Evolutionary conservation across 495 filamentous ascomycete genomes (phyloP), one percentile per base, ranked within the genome.

Genomic region (Polyplosphaeria fusca): DNA sequence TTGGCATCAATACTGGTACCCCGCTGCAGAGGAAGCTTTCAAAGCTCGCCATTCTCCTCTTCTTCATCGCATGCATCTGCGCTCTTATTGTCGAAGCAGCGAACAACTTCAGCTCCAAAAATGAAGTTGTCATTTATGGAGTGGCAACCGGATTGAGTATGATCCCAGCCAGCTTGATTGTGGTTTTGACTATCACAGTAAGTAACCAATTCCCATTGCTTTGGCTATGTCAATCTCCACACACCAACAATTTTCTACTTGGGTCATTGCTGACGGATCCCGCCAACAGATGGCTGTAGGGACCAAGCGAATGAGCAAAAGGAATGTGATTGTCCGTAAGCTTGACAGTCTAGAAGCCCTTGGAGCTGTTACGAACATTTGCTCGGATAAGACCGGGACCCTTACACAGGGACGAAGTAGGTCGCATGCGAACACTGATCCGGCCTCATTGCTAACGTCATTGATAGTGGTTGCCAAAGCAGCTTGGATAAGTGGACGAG

Each of bases 211-310:
- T n/a, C n/a, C n/a, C n/a, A n/a, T n/a, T n/a, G n/a, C n/a, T n/a
- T n/a, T n/a, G n/a, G n/a, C n/a, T n/a, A n/a, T n/a, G n/a, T n/a
- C n/a, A n/a, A n/a, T n/a, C n/a, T n/a, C n/a, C n/a, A n/a, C n/a
- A n/a, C n/a, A n/a, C n/a, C n/a, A n/a, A n/a, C n/a, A n/a, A n/a
- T n/a, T n/a, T n/a, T n/a, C n/a, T n/a, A n/a, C n/a, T n/a, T n/a
- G n/a, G n/a, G n/a, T n/a, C n/a, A n/a, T n/a, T n/a, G n/a, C n/a
- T n/a, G n/a, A n/a, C n/a, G n/a, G n/a, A n/a, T n/a, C n/a, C n/a
- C n/a, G n/a, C n/a, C n/a, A n/a, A n/a, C n/a, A n/a, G n/a, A 86
- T 88, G 80, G 82, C 85, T 5, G 80, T 84, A 14, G 86, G 85
- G 20, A 86, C 82, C 11, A 84, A 82, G 68, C 79, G 82, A 22